phyloP scores from a whole-genome alignment of 306 rosid species.

The Styphnolobium japonicum region DNA sequence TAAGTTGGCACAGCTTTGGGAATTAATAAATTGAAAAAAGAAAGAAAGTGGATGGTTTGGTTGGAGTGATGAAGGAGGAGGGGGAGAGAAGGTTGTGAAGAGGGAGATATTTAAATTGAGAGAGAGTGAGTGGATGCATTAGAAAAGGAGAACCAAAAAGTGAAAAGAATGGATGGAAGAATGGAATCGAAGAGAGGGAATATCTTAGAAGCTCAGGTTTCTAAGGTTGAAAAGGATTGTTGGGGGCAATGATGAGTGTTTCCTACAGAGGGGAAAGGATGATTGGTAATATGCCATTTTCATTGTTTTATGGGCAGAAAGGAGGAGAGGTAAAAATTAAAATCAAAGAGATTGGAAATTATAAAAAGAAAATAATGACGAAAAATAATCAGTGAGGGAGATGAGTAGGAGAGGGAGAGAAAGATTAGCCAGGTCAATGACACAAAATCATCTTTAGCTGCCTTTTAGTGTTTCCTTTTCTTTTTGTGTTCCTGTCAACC shows the following conservation, averaged over 20 bases:
- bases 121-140: slow-evolving; percentile 39
- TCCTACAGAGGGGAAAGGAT: slow-evolving; percentile 97
- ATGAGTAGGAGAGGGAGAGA: background rate
- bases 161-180: slow-evolving; percentile 33
- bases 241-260: slow-evolving; percentile 99
- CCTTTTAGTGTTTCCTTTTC: slow-evolving; percentile 34
- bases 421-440: slow-evolving; percentile 17
- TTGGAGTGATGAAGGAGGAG: slow-evolving; percentile 11
- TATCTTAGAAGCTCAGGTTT: slow-evolving; percentile 92
- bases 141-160: slow-evolving; percentile 10
- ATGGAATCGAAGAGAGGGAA: slow-evolving; percentile 48
- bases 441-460: slow-evolving; percentile 39
- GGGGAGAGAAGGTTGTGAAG: slow-evolving; percentile 20
- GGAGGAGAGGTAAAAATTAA: slow-evolving; percentile 9
- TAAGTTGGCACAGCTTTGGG: background rate
- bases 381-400: background rate
- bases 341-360: background rate
- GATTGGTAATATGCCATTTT: slow-evolving; percentile 97
- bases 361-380: slow-evolving; percentile 2
- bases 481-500: slow-evolving; percentile 23
- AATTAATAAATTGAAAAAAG: background rate
- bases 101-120: slow-evolving; percentile 58
- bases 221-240: slow-evolving; percentile 97
- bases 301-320: slow-evolving; percentile 80
- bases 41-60: background rate